Evolutionary conservation across 2,329 filamentous ascomycete genomes (phyloP), one percentile per base, ranked within the genome.

Genomic region (Phoma herbarum): DNA sequence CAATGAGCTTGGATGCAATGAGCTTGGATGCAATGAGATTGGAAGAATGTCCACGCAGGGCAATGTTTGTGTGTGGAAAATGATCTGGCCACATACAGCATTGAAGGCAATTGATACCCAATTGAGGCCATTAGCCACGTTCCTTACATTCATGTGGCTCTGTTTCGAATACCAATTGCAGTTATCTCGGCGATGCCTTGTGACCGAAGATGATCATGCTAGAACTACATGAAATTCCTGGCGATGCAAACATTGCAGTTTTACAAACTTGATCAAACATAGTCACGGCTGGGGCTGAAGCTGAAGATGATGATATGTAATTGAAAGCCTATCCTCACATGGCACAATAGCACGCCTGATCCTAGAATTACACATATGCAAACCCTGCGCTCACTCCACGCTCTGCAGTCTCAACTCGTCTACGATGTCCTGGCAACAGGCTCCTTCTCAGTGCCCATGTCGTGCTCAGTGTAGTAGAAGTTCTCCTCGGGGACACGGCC

Each of bases 401-500:
- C 22, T 25, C 45, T 20, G 25, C 33, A 20, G 18, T 28, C 46
- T 57, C 31, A n/a, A 25, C 59, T 62, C 14, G 43, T 53, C 61
- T 60, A 69, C 39, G 66, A 54, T 9, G 77, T 77, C 68, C 76
- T 66, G 28, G 76, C 73, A 52, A 74, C 68, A 33, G 76, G 56
- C 59, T 68, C 60, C 66, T 75, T 69, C 71, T 74, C 67, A n/a
- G 61, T 59, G 60, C 68, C 69, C 60, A 72, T 78, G 75, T 83
- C 82, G 35, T 71, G 71, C 70, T 78, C 72, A 9, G 62, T 69
- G 78, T 88, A 89, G 81, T 90, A 97, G 82, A 89, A 95, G 82
- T 93, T 94, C 90, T 98, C 95, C 75, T 98, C 93, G 53, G 90
- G 86, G 60, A 90, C 93, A 63, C 94, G 87, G 70, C 94, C 94